Percentiles rank a stretch among this genome's conserved stretches.
Conservation (phyloP, 2,329 filamentous ascomycete species). For the Fusarium acutatum region DNA sequence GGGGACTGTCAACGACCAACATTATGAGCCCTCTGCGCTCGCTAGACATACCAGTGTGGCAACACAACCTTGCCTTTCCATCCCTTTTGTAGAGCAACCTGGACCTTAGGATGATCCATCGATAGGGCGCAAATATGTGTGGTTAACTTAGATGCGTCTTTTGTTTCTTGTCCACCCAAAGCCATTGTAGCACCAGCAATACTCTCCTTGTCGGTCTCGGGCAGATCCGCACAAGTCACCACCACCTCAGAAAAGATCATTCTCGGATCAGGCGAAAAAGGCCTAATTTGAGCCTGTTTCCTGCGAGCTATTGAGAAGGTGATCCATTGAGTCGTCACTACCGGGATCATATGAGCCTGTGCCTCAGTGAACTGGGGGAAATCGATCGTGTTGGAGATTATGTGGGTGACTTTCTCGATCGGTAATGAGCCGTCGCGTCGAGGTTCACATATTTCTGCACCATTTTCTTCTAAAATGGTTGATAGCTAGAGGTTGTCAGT, state of each 20-base stretch:
- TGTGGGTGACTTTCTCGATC: constrained; percentile 61
- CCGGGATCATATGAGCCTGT: constrained; percentile 79
- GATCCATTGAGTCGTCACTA: constrained; percentile 86
- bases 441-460: constrained; percentile 58
- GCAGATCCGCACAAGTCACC: constrained; percentile 84
- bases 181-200: constrained; percentile 91
- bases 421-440: constrained; percentile 58
- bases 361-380: constrained; percentile 87
- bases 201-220: constrained; percentile 86
- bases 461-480: constrained; percentile 56
- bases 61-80: constrained; percentile 84
- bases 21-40: not conserved
- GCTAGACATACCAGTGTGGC: constrained; percentile 79
- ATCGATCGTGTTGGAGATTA: constrained; percentile 79
- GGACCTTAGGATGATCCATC: constrained; percentile 76
- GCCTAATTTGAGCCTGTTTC: constrained; percentile 79
- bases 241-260: constrained; percentile 89
- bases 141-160: constrained; percentile 74
- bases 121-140: constrained; percentile 90
- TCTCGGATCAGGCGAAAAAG: constrained; percentile 88
- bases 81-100: constrained; percentile 68
- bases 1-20: not conserved
- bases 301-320: constrained; percentile 72
- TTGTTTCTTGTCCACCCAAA: constrained; percentile 83
- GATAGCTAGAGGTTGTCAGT: constrained; percentile 50